Conservation (phyloP, 2,329 filamentous ascomycete genomes). For the Elsinoe necatrix region DNA sequence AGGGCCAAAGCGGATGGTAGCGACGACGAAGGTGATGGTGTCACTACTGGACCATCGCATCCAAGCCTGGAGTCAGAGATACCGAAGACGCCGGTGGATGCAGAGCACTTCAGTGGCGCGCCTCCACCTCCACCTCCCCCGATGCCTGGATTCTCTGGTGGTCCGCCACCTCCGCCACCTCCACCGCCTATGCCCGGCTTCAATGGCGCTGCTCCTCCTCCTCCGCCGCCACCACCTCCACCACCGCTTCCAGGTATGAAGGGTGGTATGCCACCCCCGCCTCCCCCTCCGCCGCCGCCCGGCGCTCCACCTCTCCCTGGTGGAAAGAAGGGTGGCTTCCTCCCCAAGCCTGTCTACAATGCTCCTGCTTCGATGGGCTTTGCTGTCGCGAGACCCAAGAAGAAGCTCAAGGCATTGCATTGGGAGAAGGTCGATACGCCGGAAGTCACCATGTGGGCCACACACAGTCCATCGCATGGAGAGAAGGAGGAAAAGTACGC, state of each 20-base stretch:
- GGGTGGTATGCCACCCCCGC: constrained; percentile 40
- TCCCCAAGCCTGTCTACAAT: constrained; percentile 54
- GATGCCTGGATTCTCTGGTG: constrained; percentile 37
- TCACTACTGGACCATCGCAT: constrained; percentile 67
- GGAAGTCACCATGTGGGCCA: constrained; percentile 86
- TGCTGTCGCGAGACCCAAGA: constrained; percentile 83
- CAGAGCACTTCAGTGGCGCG: constrained; percentile 39
- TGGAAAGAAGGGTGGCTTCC: constrained; percentile 58
- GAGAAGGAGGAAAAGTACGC: constrained; percentile 93
- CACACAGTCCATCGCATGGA: constrained; percentile 74
- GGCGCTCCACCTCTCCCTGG: constrained; percentile 56
- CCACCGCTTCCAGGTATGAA: constrained; percentile 45
- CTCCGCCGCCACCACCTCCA: constrained; percentile 36
- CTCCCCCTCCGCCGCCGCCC: constrained; percentile 54
- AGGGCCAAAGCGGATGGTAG: constrained; percentile 70
- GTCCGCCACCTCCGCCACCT: constrained; percentile 33
- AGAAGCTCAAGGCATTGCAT: constrained; percentile 98
- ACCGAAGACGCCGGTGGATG: constrained; percentile 58
- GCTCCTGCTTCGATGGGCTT: constrained; percentile 55
- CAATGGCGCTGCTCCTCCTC: constrained; percentile 26
- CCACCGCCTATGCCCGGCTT: constrained; percentile 37
- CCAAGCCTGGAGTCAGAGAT: constrained; percentile 63
- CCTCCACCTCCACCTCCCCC: constrained; percentile 31
- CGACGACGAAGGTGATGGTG: constrained; percentile 62
- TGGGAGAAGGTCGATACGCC: constrained; percentile 98